Base-by-base conservation (phyloP, 768 basidiomycete genomes). In the Kockovaella imperatae region DNA sequence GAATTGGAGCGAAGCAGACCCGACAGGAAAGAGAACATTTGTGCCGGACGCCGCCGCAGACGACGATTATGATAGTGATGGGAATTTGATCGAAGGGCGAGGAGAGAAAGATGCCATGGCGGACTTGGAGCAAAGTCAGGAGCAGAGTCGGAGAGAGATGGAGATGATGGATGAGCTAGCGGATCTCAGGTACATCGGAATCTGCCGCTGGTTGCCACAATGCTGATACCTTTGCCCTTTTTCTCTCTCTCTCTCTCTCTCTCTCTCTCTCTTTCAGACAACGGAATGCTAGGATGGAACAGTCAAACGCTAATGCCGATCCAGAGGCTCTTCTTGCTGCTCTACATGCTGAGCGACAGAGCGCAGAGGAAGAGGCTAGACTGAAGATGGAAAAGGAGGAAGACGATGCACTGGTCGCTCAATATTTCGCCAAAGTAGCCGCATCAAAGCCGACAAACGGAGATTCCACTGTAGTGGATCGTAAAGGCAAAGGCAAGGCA, bases 71-170 rank as follows among this genome's bases (percentile, higher is more conserved):
- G 62, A 62, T 35, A 64, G 62, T 7, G 70, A 68, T 24, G 65
- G 57, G 2, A 71, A 73, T 34, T 52, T 54, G 8, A 61, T 77
- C 56, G 83, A 79, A 0, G 80, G 77, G 2, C 81, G 87, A 59
- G 47, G 47, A 25, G 86, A 87, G 62, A 84, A 83, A 64, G 93
- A 99, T 63, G 89, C 95, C 2, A 99, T 99, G 93, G 89, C 91
- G 64, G 86, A 80, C 25, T 77, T 97, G 38, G 95, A 99, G 77
- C 87, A 87, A 70, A 83, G 87, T 44, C 90, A 88, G 28, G 76
- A 82, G 35, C 87, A 93, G 73, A 87, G 87, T 28, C 90, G 93
- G 71, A 80, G 91, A 43, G 93, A 96, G 74, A 99, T 99, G 95
- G 95, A 96, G 64, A 84, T 93, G 46, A 78, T 97, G 58, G 95